Base-by-base conservation (phyloP, 306 rosid genomes). In the Cucumis cinereus region DNA sequence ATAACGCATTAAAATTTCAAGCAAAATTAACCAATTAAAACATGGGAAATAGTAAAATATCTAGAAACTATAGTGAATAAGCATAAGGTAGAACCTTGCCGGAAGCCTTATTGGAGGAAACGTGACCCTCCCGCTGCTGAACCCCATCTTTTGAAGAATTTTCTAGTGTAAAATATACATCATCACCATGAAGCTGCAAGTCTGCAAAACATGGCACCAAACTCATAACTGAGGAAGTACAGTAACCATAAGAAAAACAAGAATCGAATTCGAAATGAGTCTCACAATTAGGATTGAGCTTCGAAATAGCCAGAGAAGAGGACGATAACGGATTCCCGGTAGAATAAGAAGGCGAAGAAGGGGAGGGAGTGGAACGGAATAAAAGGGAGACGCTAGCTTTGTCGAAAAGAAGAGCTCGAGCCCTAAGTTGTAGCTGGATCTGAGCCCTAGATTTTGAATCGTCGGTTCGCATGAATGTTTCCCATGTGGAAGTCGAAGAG, bases 381-480 rank as follows among this genome's bases (percentile, higher is more conserved):
- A 85, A 87, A 50, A 90, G 87, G 30, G 98, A 91, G 77, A 79
- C 82, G 41, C 83, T 62, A 77, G 98, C 96, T 80, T 94, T 94
- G 81, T 94, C 98, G 85, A 91, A 94, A 70, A 94, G 89, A 71
- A 94, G 98, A 0, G 98, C 97, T 16, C 98, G 94, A 40, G 85
- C 98, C 49, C 97, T 76, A 80, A 94, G 94, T 43, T 91, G 98
- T 52, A 94, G 96, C 10, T 82, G 89, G 78, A 90, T 78, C 81
- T 85, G 95, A 70, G 89, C 86, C 84, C 89, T 86, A 79, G 98
- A 83, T 80, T 89, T 89, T 80, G 96, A 81, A 40, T 84, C 85
- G 80, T 89, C 88, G 76, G 80, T 52, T 55, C 86, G 63, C 87
- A 94, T 82, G 84, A 93, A 93, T 15, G 96, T 79, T 22, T 93